These are phyloP conservation scores for Triangularia verruculosa DNA, from an alignment of 2,329 filamentous ascomycete genomes.

Conservation along the genomic window DNA sequence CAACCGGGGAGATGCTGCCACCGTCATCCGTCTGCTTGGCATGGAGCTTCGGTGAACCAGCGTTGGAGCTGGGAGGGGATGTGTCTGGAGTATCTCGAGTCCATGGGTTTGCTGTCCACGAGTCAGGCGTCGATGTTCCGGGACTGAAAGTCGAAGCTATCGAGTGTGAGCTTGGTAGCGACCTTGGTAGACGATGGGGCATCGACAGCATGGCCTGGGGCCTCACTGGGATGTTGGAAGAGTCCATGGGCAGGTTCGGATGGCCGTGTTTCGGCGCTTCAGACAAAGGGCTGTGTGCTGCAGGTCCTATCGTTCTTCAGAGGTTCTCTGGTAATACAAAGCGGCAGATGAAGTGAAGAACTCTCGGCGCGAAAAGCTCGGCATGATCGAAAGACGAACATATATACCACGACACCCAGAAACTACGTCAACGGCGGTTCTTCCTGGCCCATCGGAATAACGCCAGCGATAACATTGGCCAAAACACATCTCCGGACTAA, in stretches of 20 bases:
- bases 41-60: slow-evolving; percentile 28
- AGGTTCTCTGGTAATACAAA: background rate
- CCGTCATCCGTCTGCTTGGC: slow-evolving; percentile 10
- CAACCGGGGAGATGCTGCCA: slow-evolving; percentile 9
- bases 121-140: slow-evolving; percentile 17
- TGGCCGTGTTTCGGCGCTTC: background rate
- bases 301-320: background rate
- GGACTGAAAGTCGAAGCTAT: slow-evolving; percentile 21
- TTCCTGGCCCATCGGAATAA: background rate
- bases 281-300: background rate
- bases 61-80: slow-evolving; percentile 27
- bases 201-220: slow-evolving; percentile 3
- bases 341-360: slow-evolving; percentile 4
- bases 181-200: slow-evolving; percentile 12
- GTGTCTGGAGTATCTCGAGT: slow-evolving; percentile 24
- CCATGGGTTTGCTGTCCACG: slow-evolving; percentile 24
- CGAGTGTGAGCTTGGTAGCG: slow-evolving; percentile 24
- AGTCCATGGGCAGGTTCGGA: slow-evolving; percentile 15
- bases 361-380: background rate
- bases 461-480: background rate
- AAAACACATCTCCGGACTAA: slow-evolving; percentile 8
- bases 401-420: slow-evolving; percentile 17
- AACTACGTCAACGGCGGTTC: background rate
- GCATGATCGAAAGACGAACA: slow-evolving; percentile 8
- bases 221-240: background rate